phyloP scores from a whole-genome alignment of 2,329 filamentous ascomycete genomes.

The Fusarium pininemorale region DNA sequence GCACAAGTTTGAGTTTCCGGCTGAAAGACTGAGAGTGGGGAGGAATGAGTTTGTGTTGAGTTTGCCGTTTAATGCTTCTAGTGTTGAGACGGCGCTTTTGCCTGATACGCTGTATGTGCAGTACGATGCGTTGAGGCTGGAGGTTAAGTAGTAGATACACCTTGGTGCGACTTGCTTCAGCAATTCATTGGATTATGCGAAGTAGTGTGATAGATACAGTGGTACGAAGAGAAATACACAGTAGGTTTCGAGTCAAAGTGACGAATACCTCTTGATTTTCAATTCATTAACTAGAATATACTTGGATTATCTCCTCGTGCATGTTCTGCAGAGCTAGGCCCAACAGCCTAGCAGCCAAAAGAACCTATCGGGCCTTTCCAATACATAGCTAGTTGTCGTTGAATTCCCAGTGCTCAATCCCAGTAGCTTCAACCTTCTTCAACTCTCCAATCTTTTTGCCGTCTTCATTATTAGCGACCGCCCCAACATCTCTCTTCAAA shows the following conservation, averaged over 20 bases:
- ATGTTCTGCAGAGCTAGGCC: too few relatives aligned
- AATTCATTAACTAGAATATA: too few relatives aligned
- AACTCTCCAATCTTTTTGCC: not conserved
- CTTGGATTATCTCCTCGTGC: too few relatives aligned
- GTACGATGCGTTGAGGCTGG: conserved; percentile 69
- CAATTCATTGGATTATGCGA: rapidly evolving
- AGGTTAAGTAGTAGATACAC: conserved; percentile 48
- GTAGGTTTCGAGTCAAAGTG: rapidly evolving
- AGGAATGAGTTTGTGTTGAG: conserved; percentile 65
- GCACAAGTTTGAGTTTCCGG: conserved; percentile 65
- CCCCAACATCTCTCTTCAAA: not conserved
- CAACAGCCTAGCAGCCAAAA: rapidly evolving
- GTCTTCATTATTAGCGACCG: not conserved
- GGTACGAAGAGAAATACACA: rapidly evolving
- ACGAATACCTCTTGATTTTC: rapidly evolving
- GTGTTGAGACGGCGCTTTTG: conserved; percentile 65
- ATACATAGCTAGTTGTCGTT: not conserved
- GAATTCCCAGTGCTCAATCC: not conserved
- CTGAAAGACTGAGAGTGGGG: conserved; percentile 54
- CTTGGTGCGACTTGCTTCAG: too few relatives aligned
- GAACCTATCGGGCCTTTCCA: rapidly evolving
- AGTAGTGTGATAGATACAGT: rapidly evolving
- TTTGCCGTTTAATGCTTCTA: conserved; percentile 66
- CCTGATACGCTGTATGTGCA: conserved; percentile 66
- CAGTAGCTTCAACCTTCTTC: not conserved